These are phyloP conservation scores for Eremochloa ophiuroides DNA, from an alignment of 176 grass and related monocot genomes.

Conservation along the genomic window DNA sequence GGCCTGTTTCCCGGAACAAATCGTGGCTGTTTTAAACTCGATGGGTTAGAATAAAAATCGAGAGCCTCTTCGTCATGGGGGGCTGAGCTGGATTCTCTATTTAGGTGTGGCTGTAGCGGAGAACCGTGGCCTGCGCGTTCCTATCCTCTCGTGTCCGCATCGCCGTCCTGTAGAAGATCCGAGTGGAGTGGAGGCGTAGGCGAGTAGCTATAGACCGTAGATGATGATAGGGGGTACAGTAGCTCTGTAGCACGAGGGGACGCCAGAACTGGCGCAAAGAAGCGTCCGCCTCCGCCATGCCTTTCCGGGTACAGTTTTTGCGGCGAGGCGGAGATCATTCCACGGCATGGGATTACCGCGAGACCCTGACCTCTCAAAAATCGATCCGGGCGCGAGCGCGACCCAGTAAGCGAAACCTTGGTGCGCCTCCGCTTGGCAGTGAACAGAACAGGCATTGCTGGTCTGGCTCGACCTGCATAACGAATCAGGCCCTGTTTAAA, in stretches of 20 bases:
- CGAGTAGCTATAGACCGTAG: not conserved
- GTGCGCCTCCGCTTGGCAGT: too few species aligned
- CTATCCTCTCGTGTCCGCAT: slow-evolving; percentile 11
- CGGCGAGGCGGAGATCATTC: slow-evolving; percentile 15
- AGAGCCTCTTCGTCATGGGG: not conserved
- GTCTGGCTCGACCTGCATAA: not conserved
- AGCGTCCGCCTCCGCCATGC: not conserved
- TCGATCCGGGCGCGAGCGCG: not conserved
- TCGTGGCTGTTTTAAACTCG: not conserved
- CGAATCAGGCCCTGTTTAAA: too few species aligned
- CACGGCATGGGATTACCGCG: not conserved
- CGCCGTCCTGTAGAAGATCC: slow-evolving; percentile 26
- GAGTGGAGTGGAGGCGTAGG: not conserved
- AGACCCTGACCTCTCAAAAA: not conserved
- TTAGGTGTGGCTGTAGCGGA: not conserved
- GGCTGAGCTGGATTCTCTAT: slow-evolving; percentile 2
- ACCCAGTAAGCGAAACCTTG: not conserved
- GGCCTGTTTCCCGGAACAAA: slow-evolving; percentile 60
- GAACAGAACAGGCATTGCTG: not conserved
- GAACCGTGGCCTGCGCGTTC: not conserved
- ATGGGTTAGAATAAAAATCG: not conserved
- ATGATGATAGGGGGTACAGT: not conserved
- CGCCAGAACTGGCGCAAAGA: too few species aligned
- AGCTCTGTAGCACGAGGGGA: slow-evolving; percentile 1
- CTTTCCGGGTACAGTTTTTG: not conserved